Percentiles rank a stretch among this genome's conserved stretches.
These are phyloP conservation scores for Penicillium crystallinum DNA, from an alignment of 495 filamentous ascomycete species.

Conservation along the genomic window DNA sequence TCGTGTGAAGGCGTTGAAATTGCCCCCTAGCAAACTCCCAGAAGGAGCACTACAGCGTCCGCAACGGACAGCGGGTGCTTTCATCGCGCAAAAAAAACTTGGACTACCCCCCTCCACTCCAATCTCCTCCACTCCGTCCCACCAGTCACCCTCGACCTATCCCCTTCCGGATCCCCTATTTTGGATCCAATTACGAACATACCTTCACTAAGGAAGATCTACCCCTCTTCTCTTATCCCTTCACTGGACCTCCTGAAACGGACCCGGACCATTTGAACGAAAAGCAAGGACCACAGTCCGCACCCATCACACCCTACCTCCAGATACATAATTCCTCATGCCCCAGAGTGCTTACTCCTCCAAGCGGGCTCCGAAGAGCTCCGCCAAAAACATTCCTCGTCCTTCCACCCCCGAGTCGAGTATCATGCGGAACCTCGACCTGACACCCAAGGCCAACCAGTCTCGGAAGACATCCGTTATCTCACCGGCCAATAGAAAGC, in stretches of 20 bases:
- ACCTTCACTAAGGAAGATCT: background rate
- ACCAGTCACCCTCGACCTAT: background rate
- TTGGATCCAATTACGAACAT: conserved; percentile 1
- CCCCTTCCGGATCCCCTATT: conserved; percentile 3
- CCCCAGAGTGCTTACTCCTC: conserved; percentile 27
- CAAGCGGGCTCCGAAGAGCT: conserved; percentile 29
- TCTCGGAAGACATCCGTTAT: conserved; percentile 26
- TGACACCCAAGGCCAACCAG: conserved; percentile 16
- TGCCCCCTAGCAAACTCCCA: conserved; percentile 40
- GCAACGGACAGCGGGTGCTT: conserved; percentile 38
- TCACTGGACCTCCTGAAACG: conserved; percentile 6
- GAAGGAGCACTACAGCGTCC: conserved; percentile 40
- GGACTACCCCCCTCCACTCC: conserved; percentile 9
- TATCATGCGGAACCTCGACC: conserved; percentile 14
- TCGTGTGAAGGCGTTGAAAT: conserved; percentile 42
- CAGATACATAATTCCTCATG: conserved; percentile 18
- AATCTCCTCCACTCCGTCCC: conserved; percentile 11
- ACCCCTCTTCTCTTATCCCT: background rate
- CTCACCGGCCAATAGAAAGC: conserved; percentile 30
- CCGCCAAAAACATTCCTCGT: conserved; percentile 21
- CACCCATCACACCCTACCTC: background rate
- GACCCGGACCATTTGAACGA: background rate
- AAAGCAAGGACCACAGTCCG: background rate
- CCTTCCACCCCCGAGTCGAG: conserved; percentile 21
- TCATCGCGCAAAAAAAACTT: conserved; percentile 20